These are phyloP conservation scores for Isochrysis galbana DNA, from an alignment of 78 protist genomes.

Conservation along the genomic window DNA sequence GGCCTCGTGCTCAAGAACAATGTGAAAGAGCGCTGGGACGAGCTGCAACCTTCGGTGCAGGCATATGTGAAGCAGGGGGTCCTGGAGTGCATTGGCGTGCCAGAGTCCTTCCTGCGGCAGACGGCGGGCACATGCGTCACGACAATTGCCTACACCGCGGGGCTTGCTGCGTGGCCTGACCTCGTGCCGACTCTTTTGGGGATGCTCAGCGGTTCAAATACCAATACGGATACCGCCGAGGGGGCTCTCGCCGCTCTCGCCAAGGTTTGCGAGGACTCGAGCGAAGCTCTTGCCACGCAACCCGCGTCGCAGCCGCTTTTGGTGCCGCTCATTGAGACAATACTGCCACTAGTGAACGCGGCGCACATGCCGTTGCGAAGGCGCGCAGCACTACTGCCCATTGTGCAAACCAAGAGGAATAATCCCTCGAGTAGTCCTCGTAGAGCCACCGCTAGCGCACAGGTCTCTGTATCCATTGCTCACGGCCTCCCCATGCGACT, in stretches of 20 bases:
- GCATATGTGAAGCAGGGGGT: background rate
- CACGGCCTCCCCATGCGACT: no score
- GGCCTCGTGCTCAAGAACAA: slow-evolving; percentile 45
- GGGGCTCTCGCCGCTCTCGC: slow-evolving; percentile 12
- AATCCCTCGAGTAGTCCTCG: no score
- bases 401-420: no score
- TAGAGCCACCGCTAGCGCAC: no score
- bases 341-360: background rate
- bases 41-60: background rate
- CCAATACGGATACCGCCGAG: background rate
- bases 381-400: no score
- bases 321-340: background rate
- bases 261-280: slow-evolving; percentile 42
- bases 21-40: background rate
- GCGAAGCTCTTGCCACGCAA: background rate
- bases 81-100: background rate
- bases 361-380: no score
- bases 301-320: background rate
- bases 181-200: background rate
- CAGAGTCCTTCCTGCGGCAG: background rate
- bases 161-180: background rate
- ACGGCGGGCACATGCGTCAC: background rate
- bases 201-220: background rate
- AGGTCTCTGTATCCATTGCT: no score
- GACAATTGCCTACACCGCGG: background rate